Evolutionary conservation across 108 stramenopile genomes (phyloP).

Genomic region (Asterionellopsis glacialis): DNA sequence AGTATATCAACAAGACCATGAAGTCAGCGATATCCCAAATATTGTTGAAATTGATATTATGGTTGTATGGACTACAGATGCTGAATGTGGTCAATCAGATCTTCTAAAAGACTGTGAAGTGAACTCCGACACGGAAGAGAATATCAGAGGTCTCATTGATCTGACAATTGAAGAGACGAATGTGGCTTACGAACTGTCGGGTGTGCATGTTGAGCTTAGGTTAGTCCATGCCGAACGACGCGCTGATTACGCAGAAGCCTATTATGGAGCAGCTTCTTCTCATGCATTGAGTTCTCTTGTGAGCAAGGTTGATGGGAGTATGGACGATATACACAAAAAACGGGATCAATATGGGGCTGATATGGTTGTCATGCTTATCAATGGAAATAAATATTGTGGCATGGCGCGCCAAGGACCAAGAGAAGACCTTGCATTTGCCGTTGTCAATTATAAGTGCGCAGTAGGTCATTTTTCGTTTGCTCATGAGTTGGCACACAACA

Average conservation of each 20-base stretch:
- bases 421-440: constrained; percentile 7
- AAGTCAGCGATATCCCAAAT: background rate
- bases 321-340: constrained; percentile 1
- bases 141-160: constrained; percentile 14
- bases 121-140: constrained; percentile 11
- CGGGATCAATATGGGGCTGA: constrained; percentile 17
- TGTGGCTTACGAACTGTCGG: constrained; percentile 1
- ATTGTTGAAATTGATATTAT: constrained; percentile 5
- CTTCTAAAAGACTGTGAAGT: too few relatives aligned
- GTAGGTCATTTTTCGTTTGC: constrained; percentile 15
- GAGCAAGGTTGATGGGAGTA: background rate
- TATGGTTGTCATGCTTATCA: constrained; percentile 11
- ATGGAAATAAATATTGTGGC: constrained; percentile 14
- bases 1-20: too few relatives aligned
- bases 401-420: constrained; percentile 8
- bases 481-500: constrained; percentile 15
- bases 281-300: background rate
- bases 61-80: constrained; percentile 9
- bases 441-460: constrained; percentile 2
- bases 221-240: constrained; percentile 5
- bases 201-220: background rate
- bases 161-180: constrained; percentile 18
- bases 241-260: background rate
- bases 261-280: background rate
- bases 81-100: constrained; percentile 6